phyloP scores from a whole-genome alignment of 78 protist species.

The Pigoraptor vietnamica region DNA sequence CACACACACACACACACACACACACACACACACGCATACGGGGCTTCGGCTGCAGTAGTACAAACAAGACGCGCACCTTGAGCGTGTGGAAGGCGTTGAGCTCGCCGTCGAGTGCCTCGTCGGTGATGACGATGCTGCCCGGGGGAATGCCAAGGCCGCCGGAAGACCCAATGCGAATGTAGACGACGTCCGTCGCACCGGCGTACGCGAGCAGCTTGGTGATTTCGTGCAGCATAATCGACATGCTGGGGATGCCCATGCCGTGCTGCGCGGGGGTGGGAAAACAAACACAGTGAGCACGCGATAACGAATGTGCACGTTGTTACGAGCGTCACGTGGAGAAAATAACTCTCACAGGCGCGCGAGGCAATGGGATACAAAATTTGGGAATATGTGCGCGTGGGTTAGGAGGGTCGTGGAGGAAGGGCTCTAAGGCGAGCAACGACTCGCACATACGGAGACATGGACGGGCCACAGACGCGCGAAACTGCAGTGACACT shows the following conservation, averaged over 20 bases:
- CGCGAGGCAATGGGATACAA: not conserved
- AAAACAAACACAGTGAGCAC: not conserved
- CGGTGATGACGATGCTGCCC: slow-evolving; percentile 22
- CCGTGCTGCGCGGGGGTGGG: slow-evolving; percentile 14
- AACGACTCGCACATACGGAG: too few relatives aligned
- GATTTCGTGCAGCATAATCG: slow-evolving; percentile 32
- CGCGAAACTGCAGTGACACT: too few relatives aligned
- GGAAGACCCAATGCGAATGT: slow-evolving; percentile 27
- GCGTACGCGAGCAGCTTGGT: slow-evolving; percentile 29
- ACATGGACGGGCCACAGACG: too few relatives aligned
- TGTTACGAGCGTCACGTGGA: too few relatives aligned
- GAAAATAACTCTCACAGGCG: not conserved
- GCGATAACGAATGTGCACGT: too few relatives aligned
- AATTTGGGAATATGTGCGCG: not conserved
- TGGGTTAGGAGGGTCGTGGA: too few relatives aligned
- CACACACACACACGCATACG: not conserved
- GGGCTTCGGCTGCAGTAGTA: too few relatives aligned
- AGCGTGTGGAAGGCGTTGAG: slow-evolving; percentile 7
- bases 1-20: not conserved
- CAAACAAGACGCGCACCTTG: not conserved
- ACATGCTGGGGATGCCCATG: slow-evolving; percentile 39
- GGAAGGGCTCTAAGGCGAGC: too few relatives aligned
- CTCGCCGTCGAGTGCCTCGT: slow-evolving; percentile 11
- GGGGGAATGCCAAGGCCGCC: slow-evolving; percentile 30
- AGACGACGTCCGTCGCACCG: slow-evolving; percentile 9